These are phyloP conservation scores for Ailanthus altissimus DNA, from an alignment of 345 rosid species.

Conservation along the genomic window DNA sequence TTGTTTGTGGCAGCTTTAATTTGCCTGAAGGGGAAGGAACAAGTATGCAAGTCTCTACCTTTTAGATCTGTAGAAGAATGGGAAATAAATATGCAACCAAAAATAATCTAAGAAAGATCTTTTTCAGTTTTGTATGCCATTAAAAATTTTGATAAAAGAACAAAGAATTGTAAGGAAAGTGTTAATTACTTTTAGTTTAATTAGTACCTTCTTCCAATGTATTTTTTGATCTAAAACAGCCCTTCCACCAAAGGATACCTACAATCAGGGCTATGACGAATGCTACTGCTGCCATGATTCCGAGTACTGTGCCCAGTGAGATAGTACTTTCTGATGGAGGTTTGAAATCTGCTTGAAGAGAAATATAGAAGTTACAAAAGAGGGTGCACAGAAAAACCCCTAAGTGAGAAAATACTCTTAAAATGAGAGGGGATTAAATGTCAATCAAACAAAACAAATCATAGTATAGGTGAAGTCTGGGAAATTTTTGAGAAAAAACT, in stretches of 20 bases:
- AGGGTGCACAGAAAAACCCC: no score
- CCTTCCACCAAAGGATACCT: slow-evolving; percentile 53
- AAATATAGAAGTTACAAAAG: not conserved
- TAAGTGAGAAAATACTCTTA: no score
- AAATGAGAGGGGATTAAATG: no score
- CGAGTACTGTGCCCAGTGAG: slow-evolving; percentile 12
- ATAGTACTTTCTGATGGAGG: not conserved
- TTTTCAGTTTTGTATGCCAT: not conserved
- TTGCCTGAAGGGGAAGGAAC: slow-evolving; percentile 27
- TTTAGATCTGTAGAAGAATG: slow-evolving; percentile 19
- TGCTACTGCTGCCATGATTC: slow-evolving; percentile 33
- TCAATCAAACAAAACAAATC: no score
- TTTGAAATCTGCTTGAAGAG: slow-evolving; percentile 7
- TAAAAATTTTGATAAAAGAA: not conserved
- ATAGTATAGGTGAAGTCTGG: no score
- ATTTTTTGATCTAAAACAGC: slow-evolving; percentile 37
- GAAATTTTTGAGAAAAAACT: not conserved
- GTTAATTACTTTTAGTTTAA: not conserved
- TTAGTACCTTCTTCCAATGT: slow-evolving; percentile 40
- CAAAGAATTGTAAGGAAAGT: not conserved
- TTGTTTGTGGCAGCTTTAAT: slow-evolving; percentile 36
- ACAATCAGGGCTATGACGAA: slow-evolving; percentile 35
- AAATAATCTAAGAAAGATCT: not conserved
- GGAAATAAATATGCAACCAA: no score
- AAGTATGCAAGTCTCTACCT: slow-evolving; percentile 28